phyloP scores from a whole-genome alignment of 2,329 filamentous ascomycete genomes.

The Colletotrichum shisoi region DNA sequence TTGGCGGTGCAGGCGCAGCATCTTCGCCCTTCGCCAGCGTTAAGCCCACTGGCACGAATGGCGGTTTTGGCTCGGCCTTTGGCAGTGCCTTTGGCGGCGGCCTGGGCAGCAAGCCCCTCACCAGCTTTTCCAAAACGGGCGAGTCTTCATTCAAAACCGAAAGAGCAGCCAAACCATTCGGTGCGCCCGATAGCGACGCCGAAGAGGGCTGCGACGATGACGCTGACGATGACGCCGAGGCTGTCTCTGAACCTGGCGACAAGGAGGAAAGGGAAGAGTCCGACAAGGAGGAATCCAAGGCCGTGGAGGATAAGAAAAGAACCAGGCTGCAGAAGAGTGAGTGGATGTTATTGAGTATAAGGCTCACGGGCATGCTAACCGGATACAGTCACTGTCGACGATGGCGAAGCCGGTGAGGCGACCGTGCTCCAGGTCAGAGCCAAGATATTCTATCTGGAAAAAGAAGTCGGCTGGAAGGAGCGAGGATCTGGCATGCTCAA shows the following conservation, averaged over 20 bases:
- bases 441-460: slow-evolving; percentile 83
- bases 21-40: slow-evolving; percentile 60
- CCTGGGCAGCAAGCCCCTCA: slow-evolving; percentile 59
- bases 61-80: slow-evolving; percentile 57
- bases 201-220: slow-evolving; percentile 59
- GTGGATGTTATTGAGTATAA: slow-evolving; percentile 43
- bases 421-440: slow-evolving; percentile 79
- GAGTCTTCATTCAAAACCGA: slow-evolving; percentile 59
- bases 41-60: slow-evolving; percentile 50
- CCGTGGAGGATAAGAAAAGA: slow-evolving; percentile 69
- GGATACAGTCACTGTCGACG: slow-evolving; percentile 71
- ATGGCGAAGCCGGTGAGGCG: slow-evolving; percentile 84
- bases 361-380: slow-evolving; percentile 43
- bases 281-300: slow-evolving; percentile 62
- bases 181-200: slow-evolving; percentile 73
- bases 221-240: slow-evolving; percentile 51
- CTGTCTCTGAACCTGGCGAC: slow-evolving; percentile 48
- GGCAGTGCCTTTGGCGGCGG: slow-evolving; percentile 56
- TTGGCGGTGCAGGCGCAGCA: slow-evolving; percentile 50
- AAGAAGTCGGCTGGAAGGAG: slow-evolving; percentile 83
- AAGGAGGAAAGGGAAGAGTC: slow-evolving; percentile 61
- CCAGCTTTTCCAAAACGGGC: slow-evolving; percentile 74
- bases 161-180: slow-evolving; percentile 77
- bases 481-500: slow-evolving; percentile 84
- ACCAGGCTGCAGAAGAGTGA: slow-evolving; percentile 73